Base-by-base conservation (phyloP, 441 rosid genomes). In the Hura crepitans region DNA sequence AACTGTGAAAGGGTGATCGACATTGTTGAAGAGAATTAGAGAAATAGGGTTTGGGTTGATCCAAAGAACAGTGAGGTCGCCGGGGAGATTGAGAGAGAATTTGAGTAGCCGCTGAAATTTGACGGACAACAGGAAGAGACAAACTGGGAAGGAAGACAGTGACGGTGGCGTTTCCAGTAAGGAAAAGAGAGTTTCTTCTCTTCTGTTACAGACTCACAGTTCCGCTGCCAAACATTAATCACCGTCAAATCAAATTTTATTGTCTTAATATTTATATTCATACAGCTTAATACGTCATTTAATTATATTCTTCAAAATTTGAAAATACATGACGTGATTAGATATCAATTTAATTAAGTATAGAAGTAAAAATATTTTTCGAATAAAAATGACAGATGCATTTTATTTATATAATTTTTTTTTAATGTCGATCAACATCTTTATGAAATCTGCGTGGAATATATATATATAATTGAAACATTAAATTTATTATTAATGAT, bases 21-120 rank as follows among this genome's bases (percentile, higher is more conserved):
- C 73, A 70, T 60, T 61, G 59, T 49, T 9, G 58, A 23, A 20
- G 23, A 7, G 2, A 0, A 22, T 14, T 10, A 12, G 30, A 30
- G 50, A 0, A 11, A 2, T 69, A 69, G 72, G 72, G 66, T 59
- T 69, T 49, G 33, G 56, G 31, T 58, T 69, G 46, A 69, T 39
- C 63, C 5, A 18, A 55, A 28, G 25, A 27, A 43, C 9, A 33
- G 31, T 20, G 65, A 45, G 67, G 2, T n/a, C 18, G 3, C 11
- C 55, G 57, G 27, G 67, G 31, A 35, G 30, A 37, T 18, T 6
- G 39, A 14, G 43, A 65, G 20, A 33, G 47, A 50, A 42, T 67
- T 49, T 15, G 51, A 67, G 5, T 13, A 43, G 9, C n/a, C n/a
- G n/a, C n/a, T n/a, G n/a, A 0, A 7, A 53, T 47, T 47, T 46